Percentiles rank a stretch among this genome's conserved stretches.
Conservation (phyloP, 495 filamentous ascomycete genomes). For the Penicillium psychrofluorescens region DNA sequence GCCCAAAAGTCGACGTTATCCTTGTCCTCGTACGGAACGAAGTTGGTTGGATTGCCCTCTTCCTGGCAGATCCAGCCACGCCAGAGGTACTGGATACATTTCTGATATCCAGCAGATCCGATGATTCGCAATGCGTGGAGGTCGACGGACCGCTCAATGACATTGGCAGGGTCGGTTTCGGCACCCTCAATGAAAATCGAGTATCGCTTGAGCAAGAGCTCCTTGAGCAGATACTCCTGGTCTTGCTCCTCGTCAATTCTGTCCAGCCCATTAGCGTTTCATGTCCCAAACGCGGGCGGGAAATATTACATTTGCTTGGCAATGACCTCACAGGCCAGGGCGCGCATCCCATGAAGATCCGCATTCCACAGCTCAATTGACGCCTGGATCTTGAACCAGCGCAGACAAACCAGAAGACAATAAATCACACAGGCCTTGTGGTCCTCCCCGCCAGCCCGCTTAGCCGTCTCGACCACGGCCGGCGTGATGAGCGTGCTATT, state of each 20-base stretch:
- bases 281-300: neutral
- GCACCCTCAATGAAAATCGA: slow-evolving; percentile 67
- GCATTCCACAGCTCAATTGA: slow-evolving; percentile 83
- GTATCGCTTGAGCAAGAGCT: slow-evolving; percentile 85
- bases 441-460: slow-evolving; percentile 70
- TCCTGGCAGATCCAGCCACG: slow-evolving; percentile 94
- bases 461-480: slow-evolving; percentile 69
- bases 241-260: slow-evolving; percentile 80
- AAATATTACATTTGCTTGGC: slow-evolving; percentile 70
- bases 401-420: slow-evolving; percentile 78
- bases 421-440: slow-evolving; percentile 72
- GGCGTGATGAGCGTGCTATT: slow-evolving; percentile 80
- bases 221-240: slow-evolving; percentile 65
- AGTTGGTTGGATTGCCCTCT: slow-evolving; percentile 76
- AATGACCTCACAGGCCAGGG: slow-evolving; percentile 84
- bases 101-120: slow-evolving; percentile 88
- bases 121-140: slow-evolving; percentile 84
- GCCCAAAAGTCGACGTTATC: slow-evolving; percentile 64
- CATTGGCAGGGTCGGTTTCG: slow-evolving; percentile 70
- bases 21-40: slow-evolving; percentile 74
- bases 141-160: slow-evolving; percentile 86
- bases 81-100: slow-evolving; percentile 88
- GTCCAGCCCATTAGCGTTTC: slow-evolving; percentile 5
- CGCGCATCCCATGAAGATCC: slow-evolving; percentile 70
- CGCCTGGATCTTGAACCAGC: slow-evolving; percentile 86